Evolutionary conservation across 116 monocot genomes (phyloP), one percentile per base, ranked within the genome.

Genomic region (Phalaenopsis hybrid): DNA sequence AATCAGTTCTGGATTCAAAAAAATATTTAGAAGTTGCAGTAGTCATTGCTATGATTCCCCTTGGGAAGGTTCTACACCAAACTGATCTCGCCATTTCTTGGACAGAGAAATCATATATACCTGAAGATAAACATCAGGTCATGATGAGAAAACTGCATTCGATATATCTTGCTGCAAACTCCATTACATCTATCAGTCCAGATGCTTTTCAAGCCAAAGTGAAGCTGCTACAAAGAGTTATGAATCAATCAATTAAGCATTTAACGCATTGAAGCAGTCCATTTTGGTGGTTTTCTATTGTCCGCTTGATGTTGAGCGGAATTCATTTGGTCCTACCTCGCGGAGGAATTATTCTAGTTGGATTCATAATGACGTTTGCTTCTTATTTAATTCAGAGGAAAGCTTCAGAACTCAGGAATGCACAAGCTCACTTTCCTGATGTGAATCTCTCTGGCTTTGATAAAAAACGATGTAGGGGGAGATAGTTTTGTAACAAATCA

Each of bases 121-220:
- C 94, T 74, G 90, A 93, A 83, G 86, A 91, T 75, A 87, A 82
- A 45, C 90, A 88, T 28, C 88, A 93, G 89, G 97, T 94, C 43
- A 80, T 94, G 65, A 23, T 96, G 81, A 86, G 79, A 80, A 93
- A 55, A 80, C 59, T 94, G 81, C 86, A 79, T 4, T 81, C 84
- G 6, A 51, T 94, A 46, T 81, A 65, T 57, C 78, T 77, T 82
- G 57, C 78, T 55, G 81, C 87, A 78, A 79, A 85, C 12, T 80
- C 83, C 23, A 80, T 79, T 57, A 74, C 90, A 76, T 79, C 83
- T 79, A 48, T 25, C 4, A 57, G 13, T 44, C 5, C 50, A 21
- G 75, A 25, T 20, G 75, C 58, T 58, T 6, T 33, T 83, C 74
- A 78, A 79, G 28, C 31, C 13, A 8, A 70, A 85, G 78, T 85